Evolutionary conservation across 805 yeast genomes (phyloP).

Genomic region (Metschnikowia rubicola): DNA sequence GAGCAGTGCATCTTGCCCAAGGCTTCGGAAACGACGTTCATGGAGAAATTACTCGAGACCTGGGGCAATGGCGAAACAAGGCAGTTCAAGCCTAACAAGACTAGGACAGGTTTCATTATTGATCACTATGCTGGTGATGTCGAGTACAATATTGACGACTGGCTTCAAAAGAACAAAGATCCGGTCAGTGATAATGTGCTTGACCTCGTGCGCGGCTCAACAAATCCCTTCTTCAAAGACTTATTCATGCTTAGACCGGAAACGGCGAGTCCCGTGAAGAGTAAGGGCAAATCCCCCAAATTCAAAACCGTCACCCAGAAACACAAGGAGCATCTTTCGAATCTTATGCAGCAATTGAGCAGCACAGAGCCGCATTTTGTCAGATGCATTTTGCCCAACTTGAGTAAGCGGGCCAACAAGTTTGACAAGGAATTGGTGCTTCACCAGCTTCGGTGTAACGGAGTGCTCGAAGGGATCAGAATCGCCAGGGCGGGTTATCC

Average conservation of each 20-base stretch:
- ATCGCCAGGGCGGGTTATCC: constrained; percentile 98
- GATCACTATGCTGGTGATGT: constrained; percentile 96
- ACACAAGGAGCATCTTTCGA: constrained; percentile 79
- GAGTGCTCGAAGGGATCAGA: constrained; percentile 96
- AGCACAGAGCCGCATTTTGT: constrained; percentile 95
- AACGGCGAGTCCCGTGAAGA: constrained; percentile 20
- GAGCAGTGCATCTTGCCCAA: constrained; percentile 96
- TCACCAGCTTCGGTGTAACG: constrained; percentile 91
- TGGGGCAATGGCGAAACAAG: constrained; percentile 49
- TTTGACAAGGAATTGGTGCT: constrained; percentile 77
- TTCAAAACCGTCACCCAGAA: constrained; percentile 74
- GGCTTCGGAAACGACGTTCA: constrained; percentile 77
- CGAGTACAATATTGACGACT: constrained; percentile 86
- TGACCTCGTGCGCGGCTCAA: constrained; percentile 55
- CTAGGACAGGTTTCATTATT: constrained; percentile 73
- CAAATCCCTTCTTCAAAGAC: constrained; percentile 50
- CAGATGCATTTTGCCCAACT: constrained; percentile 91
- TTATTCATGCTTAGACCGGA: constrained; percentile 41
- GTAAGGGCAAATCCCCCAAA: constrained; percentile 15
- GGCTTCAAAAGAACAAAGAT: constrained; percentile 93
- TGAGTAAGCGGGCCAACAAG: constrained; percentile 60
- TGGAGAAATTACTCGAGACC: constrained; percentile 67
- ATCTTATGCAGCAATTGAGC: constrained; percentile 67
- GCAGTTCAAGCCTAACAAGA: constrained; percentile 69
- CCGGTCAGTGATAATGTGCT: constrained; percentile 79